A percentile compares a stretch with the other conserved stretches of the same genome.
Conservation (phyloP, 805 yeast species). For the Candida berthetii region DNA sequence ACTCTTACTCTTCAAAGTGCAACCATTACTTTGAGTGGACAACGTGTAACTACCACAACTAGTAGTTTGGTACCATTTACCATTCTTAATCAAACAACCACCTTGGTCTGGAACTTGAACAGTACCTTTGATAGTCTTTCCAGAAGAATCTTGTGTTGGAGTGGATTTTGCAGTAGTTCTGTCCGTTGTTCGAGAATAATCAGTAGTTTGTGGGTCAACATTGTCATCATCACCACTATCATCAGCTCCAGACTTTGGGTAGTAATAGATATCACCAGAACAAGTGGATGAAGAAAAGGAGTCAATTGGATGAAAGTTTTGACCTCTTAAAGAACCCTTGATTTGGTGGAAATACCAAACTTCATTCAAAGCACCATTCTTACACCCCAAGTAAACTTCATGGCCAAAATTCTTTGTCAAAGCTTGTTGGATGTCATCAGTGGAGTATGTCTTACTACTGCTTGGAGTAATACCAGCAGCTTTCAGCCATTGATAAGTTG, state of each 20-base stretch:
- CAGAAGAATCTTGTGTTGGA: background rate
- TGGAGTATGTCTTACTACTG: slow-evolving; percentile 46
- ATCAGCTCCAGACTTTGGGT: background rate
- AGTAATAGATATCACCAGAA: background rate
- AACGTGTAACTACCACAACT: slow-evolving; percentile 70
- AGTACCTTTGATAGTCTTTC: background rate
- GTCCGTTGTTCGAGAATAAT: slow-evolving; percentile 19
- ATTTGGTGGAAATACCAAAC: slow-evolving; percentile 78
- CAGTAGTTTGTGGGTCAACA: slow-evolving; percentile 60
- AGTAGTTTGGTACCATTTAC: slow-evolving; percentile 76
- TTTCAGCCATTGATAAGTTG: slow-evolving; percentile 63
- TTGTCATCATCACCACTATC: slow-evolving; percentile 45
- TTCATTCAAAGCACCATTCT: slow-evolving; percentile 37
- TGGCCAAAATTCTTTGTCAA: slow-evolving; percentile 44
- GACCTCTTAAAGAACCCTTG: slow-evolving; percentile 65
- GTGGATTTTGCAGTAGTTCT: no score
- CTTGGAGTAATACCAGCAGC: slow-evolving; percentile 71
- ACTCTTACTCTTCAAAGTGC: no score
- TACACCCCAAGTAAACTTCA: slow-evolving; percentile 58
- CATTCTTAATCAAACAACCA: slow-evolving; percentile 82
- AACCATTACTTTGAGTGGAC: no score
- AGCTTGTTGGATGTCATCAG: slow-evolving; percentile 47
- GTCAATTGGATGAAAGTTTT: slow-evolving; percentile 60
- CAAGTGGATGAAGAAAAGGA: slow-evolving; percentile 40
- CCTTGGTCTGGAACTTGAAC: slow-evolving; percentile 27